Conservation (phyloP, 352 stramenopile genomes). For the Pythium dissimile region DNA sequence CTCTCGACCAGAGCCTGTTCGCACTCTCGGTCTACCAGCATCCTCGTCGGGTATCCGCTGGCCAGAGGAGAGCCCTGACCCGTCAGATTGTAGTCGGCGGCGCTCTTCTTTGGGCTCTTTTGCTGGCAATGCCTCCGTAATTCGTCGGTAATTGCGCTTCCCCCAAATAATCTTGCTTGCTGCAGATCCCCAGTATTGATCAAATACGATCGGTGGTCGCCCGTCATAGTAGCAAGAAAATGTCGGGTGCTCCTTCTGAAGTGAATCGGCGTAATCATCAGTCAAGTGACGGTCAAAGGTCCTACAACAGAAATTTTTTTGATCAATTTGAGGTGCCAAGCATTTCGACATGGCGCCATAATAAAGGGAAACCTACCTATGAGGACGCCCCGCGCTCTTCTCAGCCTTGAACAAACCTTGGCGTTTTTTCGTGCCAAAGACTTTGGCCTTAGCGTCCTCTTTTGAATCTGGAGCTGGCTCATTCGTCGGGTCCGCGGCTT, state of each 20-base stretch:
- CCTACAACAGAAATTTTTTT: slow-evolving; percentile 28
- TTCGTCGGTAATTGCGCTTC: slow-evolving; percentile 37
- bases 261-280: slow-evolving; percentile 46
- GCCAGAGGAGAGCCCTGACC: slow-evolving; percentile 14
- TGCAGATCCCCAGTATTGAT: slow-evolving; percentile 66
- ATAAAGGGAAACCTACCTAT: slow-evolving; percentile 30
- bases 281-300: slow-evolving; percentile 71
- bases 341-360: background rate
- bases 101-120: slow-evolving; percentile 38
- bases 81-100: slow-evolving; percentile 37
- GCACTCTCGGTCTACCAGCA: background rate
- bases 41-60: slow-evolving; percentile 15
- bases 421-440: slow-evolving; percentile 60
- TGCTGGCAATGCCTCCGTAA: slow-evolving; percentile 24
- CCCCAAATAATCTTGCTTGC: slow-evolving; percentile 63
- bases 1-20: slow-evolving; percentile 9
- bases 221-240: slow-evolving; percentile 63
- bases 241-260: slow-evolving; percentile 58
- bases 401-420: slow-evolving; percentile 60
- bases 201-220: slow-evolving; percentile 26
- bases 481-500: slow-evolving; percentile 33
- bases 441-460: slow-evolving; percentile 46
- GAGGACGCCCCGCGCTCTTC: slow-evolving; percentile 40
- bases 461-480: slow-evolving; percentile 8
- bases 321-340: background rate